Evolutionary conservation across 2,329 filamentous ascomycete species (phyloP), one percentile per base, ranked within the genome.

Genomic region (Trichophyton rubrum): DNA sequence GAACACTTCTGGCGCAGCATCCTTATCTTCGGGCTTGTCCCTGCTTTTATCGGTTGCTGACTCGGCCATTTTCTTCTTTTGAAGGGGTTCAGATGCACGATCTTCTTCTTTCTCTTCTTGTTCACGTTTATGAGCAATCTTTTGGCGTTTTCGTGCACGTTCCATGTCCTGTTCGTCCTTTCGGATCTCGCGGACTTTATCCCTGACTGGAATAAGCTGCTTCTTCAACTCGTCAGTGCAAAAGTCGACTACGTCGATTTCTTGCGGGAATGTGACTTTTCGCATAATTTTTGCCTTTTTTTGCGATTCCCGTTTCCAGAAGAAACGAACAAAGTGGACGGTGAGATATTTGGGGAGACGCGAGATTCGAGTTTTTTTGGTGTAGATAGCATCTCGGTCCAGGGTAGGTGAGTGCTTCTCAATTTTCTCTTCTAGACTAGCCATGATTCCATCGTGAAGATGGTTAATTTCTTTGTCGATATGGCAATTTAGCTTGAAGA

Each of bases 211-310:
- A 55, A 96, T 79, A 51, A 99, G 80, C 67, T 88, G 83, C 70
- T 86, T 86, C 73, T 85, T 87, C 64, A 99, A 79, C 59, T 93
- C 87, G 27, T 97, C 91, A 11, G 91, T 92, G 74, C 93, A 99
- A 75, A 96, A 96, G 71, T 99, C 93, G 22, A 95, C 85, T 43
- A 89, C 85, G 69, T 99, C 93, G 38, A 99, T 79, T 74, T 99
- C 93, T 58, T 89, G 85, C 5, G 92, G 92, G 72, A 99, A 99
- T 0, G 90, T 92, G 61, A 99, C 93, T 77, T 97, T 99, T 72
- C 91, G 89, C 89, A 99, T 92, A 68, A 99, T 99, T 81, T 99
- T 99, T 66, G 92, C 91, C 80, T 99, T 99, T 79, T 97, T 97
- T 74, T 95, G 87, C 2, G 89, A 90, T 67, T 95, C 90, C 55